Base-by-base conservation (phyloP, 108 stramenopile genomes). In the Mediolabrus comicus region DNA sequence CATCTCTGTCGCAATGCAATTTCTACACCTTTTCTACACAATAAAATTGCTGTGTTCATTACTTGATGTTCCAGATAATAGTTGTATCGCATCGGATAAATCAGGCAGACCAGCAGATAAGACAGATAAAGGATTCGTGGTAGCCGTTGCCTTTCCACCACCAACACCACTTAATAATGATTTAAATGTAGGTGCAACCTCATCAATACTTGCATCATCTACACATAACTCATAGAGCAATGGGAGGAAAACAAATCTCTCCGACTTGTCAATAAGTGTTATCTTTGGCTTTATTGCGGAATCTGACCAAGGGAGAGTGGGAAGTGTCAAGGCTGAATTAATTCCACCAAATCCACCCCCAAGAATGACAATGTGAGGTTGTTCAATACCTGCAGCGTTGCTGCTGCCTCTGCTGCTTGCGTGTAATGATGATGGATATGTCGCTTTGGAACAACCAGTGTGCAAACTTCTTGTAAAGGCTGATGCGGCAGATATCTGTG, bases 241-340 rank as follows among this genome's bases (percentile, higher is more conserved):
- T 0, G 95, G 95, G 41, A 94, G 75, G 77, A 96, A 96, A 3
- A 92, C 90, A 65, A 96, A 96, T 57, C 85, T 68, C 58, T 92
- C 90, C 2, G 87, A 84, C 62, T 83, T 83, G 60, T 94, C 92
- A 27, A 96, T 82, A 0, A 96, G 61, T 13, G 87, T 87, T 24
- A 96, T 83, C 29, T 63, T 67, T 16, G 87, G 80, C 59, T 68
- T 54, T 28, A 76, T 67, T 46, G 56, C 52, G 51, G 30, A 9
- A 11, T 62, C 58, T 1, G 80, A 57, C 61, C 77, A 79, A 26
- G 83, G 80, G 7, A 82, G 70, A 46, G 69, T 53, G 35, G 78
- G 68, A 8, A 88, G 36, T 17, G 80, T 64, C 30, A 88, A 52
- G 2, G 87, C 87, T 13, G 84, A 80, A 43, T 88, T 85, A 34